Evolutionary conservation across 1,284 basidiomycete species (phyloP), one percentile per base, ranked within the genome.

Genomic region (Cutaneotrichosporon spelunceum): DNA sequence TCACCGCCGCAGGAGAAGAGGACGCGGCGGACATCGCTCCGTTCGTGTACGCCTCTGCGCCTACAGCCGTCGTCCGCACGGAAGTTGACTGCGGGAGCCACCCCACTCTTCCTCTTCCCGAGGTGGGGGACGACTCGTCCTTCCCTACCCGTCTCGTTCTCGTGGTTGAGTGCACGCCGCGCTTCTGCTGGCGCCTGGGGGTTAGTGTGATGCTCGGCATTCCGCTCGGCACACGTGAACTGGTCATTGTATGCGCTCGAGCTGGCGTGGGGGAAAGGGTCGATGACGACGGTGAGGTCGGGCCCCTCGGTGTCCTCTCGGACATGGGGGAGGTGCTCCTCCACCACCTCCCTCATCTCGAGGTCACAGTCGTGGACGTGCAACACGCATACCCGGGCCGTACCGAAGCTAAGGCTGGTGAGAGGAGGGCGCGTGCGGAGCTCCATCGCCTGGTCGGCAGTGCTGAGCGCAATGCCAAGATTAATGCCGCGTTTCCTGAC

Each of bases 271-370:
- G 48, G 14, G 48, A 50, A 27, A 6, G 13, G 3, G 48, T 50
- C 26, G 48, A 50, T 19, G 48, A 50, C 14, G 27, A 30, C 24
- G n/a, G n/a, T n/a, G 27, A 50, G 16, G 48, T 50, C 16, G 48
- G 27, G 7, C 48, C 48, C 3, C 26, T 50, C 8, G 48, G 48
- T 3, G 27, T 50, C 7, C 26, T 50, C 13, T 30, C 48, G 13
- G 48, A 50, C 48, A 50, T 50, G 48, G 48, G 26, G 27, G 48
- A 50, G 48, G 48, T 50, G 27, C 11, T 50, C 27, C 16, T 50
- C 16, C 48, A 50, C 24, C 48, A 50, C 26, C 24, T 50, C 24
- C 48, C 48, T 4, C 48, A 50, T 16, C 19, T 50, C 26, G 48
- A 27, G 14, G 19, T 50, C 4, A 50, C 48, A 27, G 9, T 50